Base-by-base conservation (phyloP, 2,329 filamentous ascomycete genomes). In the Aspergillus terreus region DNA sequence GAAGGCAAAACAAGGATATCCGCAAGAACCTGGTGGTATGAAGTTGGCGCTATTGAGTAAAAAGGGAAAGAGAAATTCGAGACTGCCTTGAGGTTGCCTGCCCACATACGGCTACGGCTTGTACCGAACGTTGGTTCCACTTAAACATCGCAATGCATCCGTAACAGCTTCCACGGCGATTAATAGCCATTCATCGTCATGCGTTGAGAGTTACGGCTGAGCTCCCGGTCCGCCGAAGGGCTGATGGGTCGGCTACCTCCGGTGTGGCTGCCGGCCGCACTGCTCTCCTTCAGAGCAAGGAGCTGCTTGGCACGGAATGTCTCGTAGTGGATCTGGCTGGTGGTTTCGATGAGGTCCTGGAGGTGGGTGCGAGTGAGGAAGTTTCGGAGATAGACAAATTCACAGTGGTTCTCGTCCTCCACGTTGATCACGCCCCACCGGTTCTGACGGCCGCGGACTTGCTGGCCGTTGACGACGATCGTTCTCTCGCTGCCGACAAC, bases 151-250 rank as follows among this genome's bases (percentile, higher is more conserved):
- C 53, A 47, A 46, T 52, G 46, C 52, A 53, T 56, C 41, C 47
- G 47, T 46, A 50, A 52, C 43, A 46, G 45, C 50, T 21, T 48
- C 53, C 46, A 43, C 50, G 38, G 41, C 21, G 14, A 27, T 70
- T 92, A 96, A 81, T 97, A 96, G 74, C 94, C 94, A 77, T 97
- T 99, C 91, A 97, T 95, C 62, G 91, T 95, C 85, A 94, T 90
- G 72, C 94, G 85, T 81, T 97, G 92, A 64, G 92, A 96, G 82
- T 88, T 91, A 74, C 92, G 86, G 87, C 92, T 97, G 67, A 99
- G 78, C 77, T 99, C 94, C 61, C 94, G 86, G 62, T 99, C 94
- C 51, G 94, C 92, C 55, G 91, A 83, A 55, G 94, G 94, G 72
- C 90, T 95, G 80, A 99, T 99, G 68, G 94, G 94, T 72, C 92